Percentiles rank a stretch among this genome's conserved stretches.
Conservation (phyloP, 306 rosid species). For the Malus orientalis region DNA sequence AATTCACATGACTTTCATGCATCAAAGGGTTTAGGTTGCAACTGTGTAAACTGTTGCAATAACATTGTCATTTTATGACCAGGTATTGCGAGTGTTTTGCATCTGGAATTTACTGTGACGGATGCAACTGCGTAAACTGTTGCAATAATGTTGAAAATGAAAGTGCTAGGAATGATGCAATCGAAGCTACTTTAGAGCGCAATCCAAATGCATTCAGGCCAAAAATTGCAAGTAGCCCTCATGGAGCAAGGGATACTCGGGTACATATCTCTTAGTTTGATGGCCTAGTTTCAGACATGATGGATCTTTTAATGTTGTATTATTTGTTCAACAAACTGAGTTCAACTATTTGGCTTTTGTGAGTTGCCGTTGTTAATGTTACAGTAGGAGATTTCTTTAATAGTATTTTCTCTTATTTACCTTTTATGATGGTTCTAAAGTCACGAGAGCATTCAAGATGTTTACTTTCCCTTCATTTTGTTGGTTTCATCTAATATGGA, state of each 20-base stretch:
- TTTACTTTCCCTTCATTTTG: not conserved
- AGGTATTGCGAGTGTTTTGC: slow-evolving; percentile 99
- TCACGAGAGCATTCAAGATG: slow-evolving; percentile 1
- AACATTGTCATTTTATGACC: slow-evolving; percentile 30
- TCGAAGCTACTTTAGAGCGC: slow-evolving; percentile 96
- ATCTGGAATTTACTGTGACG: slow-evolving; percentile 96
- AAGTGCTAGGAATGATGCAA: slow-evolving; percentile 91
- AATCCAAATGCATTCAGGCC: slow-evolving; percentile 99
- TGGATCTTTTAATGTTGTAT: slow-evolving; percentile 5
- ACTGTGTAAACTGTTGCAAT: not conserved
- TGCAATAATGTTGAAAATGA: slow-evolving; percentile 93
- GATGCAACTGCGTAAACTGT: slow-evolving; percentile 98
- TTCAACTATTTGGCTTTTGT: not conserved
- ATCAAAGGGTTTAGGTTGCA: not conserved
- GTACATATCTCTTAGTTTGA: slow-evolving; percentile 37
- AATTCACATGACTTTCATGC: not conserved
- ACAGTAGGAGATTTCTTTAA: not conserved
- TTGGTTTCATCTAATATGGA: slow-evolving; percentile 7
- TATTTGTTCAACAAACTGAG: not conserved
- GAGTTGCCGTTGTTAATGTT: not conserved
- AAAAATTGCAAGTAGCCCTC: slow-evolving; percentile 98
- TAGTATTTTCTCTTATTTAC: not conserved
- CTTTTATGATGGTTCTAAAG: slow-evolving; percentile 7
- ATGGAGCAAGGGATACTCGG: slow-evolving; percentile 63
- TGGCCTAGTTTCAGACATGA: not conserved